Percentiles rank a stretch among this genome's conserved stretches.
These are phyloP conservation scores for Verticillium tricorpus DNA, from an alignment of 2,329 filamentous ascomycete genomes.

Conservation along the genomic window DNA sequence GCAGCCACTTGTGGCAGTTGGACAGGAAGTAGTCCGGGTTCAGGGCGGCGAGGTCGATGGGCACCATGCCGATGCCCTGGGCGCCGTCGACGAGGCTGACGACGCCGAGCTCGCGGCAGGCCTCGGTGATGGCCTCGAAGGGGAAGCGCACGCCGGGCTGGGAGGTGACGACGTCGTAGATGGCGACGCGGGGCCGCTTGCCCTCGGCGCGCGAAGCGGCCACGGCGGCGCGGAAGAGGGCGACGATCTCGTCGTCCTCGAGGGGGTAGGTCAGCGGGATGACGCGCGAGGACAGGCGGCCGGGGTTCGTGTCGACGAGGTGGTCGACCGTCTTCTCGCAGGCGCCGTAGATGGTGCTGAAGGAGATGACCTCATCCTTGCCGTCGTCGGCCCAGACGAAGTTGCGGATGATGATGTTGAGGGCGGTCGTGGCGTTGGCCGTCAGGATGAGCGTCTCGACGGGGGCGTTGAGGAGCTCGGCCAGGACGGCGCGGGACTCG, in stretches of 20 bases:
- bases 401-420: slow-evolving; percentile 78
- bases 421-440: slow-evolving; percentile 71
- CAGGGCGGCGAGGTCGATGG: slow-evolving; percentile 59
- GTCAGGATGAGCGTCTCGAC: slow-evolving; percentile 69
- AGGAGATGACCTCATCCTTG: slow-evolving; percentile 74
- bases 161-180: slow-evolving; percentile 79
- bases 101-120: slow-evolving; percentile 63
- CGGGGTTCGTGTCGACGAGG: slow-evolving; percentile 60
- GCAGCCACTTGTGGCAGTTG: slow-evolving; percentile 92
- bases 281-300: slow-evolving; percentile 38
- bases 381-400: slow-evolving; percentile 63
- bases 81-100: slow-evolving; percentile 79
- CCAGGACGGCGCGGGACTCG: slow-evolving; percentile 58
- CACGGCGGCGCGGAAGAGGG: slow-evolving; percentile 56
- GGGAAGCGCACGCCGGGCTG: slow-evolving; percentile 76
- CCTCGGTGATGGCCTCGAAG: slow-evolving; percentile 60
- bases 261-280: slow-evolving; percentile 66
- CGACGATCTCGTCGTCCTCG: slow-evolving; percentile 62
- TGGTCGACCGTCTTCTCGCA: slow-evolving; percentile 71
- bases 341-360: slow-evolving; percentile 72
- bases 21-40: slow-evolving; percentile 83
- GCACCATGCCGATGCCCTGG: slow-evolving; percentile 77
- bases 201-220: slow-evolving; percentile 46
- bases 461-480: slow-evolving; percentile 61
- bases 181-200: slow-evolving; percentile 59